Conservation (phyloP, 768 basidiomycete species). For the Tricholomella constricta region DNA sequence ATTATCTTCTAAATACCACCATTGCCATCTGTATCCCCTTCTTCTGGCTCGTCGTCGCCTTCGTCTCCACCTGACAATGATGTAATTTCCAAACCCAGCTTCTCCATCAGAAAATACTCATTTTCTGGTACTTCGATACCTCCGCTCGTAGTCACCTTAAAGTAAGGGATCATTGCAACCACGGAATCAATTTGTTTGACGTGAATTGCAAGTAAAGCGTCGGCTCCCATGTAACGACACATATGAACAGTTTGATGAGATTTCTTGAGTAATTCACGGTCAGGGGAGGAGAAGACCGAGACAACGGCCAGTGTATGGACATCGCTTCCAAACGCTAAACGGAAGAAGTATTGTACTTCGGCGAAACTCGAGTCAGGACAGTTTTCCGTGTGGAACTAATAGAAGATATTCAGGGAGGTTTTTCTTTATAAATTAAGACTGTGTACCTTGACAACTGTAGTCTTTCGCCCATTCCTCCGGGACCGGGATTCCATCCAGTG, state of each 20-base stretch:
- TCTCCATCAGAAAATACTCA: conserved; percentile 2
- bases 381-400: not conserved
- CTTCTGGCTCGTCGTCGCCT: not conserved
- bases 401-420: not conserved
- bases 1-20: too few relatives aligned
- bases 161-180: conserved; percentile 7
- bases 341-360: conserved; percentile 3
- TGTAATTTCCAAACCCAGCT: conserved; percentile 1
- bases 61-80: not conserved
- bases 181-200: conserved; percentile 6
- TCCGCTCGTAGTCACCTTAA: not conserved
- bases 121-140: not conserved
- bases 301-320: conserved; percentile 5
- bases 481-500: conserved; percentile 19
- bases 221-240: not conserved
- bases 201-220: not conserved
- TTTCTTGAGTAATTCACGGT: not conserved
- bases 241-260: not conserved
- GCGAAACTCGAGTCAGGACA: not conserved
- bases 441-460: not conserved
- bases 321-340: not conserved
- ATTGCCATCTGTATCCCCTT: not conserved
- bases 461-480: not conserved
- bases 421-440: too few relatives aligned
- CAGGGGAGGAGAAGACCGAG: conserved; percentile 7